A percentile compares a stretch with the other conserved stretches of the same genome.
These are phyloP conservation scores for Cinchona pubescens DNA, from an alignment of 257 asterid species.

Conservation along the genomic window DNA sequence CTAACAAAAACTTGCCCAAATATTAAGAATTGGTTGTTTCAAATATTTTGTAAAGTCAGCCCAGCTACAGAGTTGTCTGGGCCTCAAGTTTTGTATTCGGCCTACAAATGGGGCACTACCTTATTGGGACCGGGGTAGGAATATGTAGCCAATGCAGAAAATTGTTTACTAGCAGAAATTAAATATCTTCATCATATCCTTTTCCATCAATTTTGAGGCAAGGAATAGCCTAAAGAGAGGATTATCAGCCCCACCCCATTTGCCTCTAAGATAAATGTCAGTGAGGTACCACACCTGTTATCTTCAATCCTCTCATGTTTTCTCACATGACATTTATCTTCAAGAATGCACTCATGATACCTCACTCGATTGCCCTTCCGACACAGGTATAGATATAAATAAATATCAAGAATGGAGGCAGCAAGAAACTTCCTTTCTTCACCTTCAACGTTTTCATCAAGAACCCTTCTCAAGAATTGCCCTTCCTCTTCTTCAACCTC, in stretches of 20 bases:
- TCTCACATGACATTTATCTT: background rate
- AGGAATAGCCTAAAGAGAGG: background rate
- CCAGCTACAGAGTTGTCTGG: background rate
- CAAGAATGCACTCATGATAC: background rate
- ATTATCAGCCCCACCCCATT: background rate
- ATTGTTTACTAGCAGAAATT: background rate
- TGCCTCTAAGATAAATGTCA: too few relatives aligned
- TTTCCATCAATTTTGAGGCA: slow-evolving; percentile 4
- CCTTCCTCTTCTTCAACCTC: slow-evolving; percentile 37
- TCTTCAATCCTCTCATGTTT: background rate
- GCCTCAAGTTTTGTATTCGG: background rate
- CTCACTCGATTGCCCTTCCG: background rate
- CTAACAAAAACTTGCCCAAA: too few relatives aligned
- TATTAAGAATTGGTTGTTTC: too few relatives aligned
- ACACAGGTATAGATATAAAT: too few relatives aligned
- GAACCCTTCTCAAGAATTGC: slow-evolving; percentile 48
- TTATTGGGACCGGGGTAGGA: background rate
- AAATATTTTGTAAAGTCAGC: background rate
- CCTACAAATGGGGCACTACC: background rate
- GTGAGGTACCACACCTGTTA: background rate
- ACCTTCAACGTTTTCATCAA: slow-evolving; percentile 53
- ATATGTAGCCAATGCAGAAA: background rate
- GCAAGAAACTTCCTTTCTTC: slow-evolving; percentile 63
- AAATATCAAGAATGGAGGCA: slow-evolving; percentile 51
- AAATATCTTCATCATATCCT: slow-evolving; percentile 10